These are phyloP conservation scores for Spizellomyces punctatus DNA, from an alignment of 192 early-diverging fungal species.

Conservation along the genomic window DNA sequence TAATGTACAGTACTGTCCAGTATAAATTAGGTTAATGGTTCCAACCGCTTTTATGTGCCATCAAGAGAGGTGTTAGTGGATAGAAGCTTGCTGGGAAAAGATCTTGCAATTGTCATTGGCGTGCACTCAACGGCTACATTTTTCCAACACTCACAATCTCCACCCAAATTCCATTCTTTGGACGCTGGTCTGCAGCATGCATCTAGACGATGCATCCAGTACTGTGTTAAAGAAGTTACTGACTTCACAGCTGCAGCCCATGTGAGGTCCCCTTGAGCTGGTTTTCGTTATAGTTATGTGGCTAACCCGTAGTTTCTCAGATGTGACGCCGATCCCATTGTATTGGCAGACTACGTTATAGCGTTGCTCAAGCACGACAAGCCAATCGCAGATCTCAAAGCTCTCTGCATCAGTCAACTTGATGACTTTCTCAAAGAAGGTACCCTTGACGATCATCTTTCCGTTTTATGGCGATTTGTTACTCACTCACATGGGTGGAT, in stretches of 20 bases:
- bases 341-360: constrained; percentile 78
- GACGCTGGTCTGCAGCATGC: neutral
- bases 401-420: constrained; percentile 61
- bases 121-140: no score
- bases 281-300: constrained; percentile 8
- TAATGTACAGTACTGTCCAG: no score
- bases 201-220: constrained; percentile 15
- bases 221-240: constrained; percentile 25
- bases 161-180: no score
- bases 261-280: constrained; percentile 2
- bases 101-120: no score
- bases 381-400: constrained; percentile 56
- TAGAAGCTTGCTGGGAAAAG: no score
- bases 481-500: neutral
- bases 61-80: no score
- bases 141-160: no score
- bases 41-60: no score
- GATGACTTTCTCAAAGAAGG: constrained; percentile 77
- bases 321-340: constrained; percentile 65
- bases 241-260: constrained; percentile 18
- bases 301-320: constrained; percentile 24
- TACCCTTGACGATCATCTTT: constrained; percentile 34
- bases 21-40: no score
- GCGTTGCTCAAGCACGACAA: constrained; percentile 76
- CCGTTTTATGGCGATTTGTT: neutral